A percentile compares a stretch with the other conserved stretches of the same genome.
Conservation (phyloP, 2,329 filamentous ascomycete genomes). For the Aspergillus ruber region DNA sequence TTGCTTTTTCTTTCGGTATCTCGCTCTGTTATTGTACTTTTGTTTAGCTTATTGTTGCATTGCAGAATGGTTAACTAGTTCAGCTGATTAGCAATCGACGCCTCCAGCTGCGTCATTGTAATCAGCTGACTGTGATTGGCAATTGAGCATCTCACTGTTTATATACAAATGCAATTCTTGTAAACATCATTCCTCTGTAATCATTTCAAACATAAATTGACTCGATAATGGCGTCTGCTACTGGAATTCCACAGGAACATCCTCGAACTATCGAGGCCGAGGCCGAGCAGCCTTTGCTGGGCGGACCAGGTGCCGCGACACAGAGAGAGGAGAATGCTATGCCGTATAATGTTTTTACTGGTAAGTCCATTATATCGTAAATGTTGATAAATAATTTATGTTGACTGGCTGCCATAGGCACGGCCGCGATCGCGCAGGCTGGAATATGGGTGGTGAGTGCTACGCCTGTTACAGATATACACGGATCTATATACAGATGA, state of each 20-base stretch:
- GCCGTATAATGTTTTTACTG: slow-evolving; percentile 65
- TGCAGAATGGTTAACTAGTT: neutral
- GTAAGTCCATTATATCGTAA: slow-evolving; percentile 42
- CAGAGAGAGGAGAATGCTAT: slow-evolving; percentile 61
- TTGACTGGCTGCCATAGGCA: slow-evolving; percentile 50
- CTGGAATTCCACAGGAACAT: slow-evolving; percentile 55
- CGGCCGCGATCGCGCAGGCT: slow-evolving; percentile 70
- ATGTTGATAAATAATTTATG: neutral
- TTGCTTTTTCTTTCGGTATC: too few relatives aligned
- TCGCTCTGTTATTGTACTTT: neutral
- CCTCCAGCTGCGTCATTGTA: neutral
- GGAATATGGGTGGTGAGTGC: slow-evolving; percentile 62
- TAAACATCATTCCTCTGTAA: neutral
- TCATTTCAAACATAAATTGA: neutral
- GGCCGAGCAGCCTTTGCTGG: slow-evolving; percentile 66
- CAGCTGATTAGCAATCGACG: neutral
- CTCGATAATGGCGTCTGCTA: slow-evolving; percentile 60
- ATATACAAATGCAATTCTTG: neutral
- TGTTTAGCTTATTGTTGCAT: neutral
- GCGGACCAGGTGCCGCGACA: slow-evolving; percentile 63
- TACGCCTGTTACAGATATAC: neutral
- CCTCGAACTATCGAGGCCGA: slow-evolving; percentile 32
- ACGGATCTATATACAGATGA: neutral
- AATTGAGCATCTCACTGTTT: neutral
- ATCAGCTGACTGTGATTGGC: neutral